phyloP scores from a whole-genome alignment of 768 basidiomycete species.

The Naematelia aurantialba region DNA sequence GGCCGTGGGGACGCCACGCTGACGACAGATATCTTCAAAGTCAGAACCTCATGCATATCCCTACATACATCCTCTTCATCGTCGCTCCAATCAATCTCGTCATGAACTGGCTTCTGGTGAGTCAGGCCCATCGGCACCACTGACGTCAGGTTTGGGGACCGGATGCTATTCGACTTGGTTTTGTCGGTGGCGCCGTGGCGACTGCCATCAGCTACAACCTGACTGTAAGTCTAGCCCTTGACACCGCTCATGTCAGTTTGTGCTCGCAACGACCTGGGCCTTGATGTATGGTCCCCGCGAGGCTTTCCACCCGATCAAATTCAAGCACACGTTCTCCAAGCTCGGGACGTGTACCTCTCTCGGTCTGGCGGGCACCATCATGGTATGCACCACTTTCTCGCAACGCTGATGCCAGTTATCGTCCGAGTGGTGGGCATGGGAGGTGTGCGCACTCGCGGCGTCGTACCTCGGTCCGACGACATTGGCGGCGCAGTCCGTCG shows the following conservation, averaged over 20 bases:
- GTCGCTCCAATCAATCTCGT: slow-evolving; percentile 81
- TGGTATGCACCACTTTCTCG: slow-evolving; percentile 24
- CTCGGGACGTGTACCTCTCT: slow-evolving; percentile 57
- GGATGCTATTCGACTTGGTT: slow-evolving; percentile 70
- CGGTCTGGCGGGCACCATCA: slow-evolving; percentile 63
- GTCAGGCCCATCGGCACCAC: slow-evolving; percentile 9
- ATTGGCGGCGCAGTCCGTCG: slow-evolving; percentile 83
- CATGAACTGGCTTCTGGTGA: slow-evolving; percentile 75
- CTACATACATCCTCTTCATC: slow-evolving; percentile 74
- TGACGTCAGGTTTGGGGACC: slow-evolving; percentile 72
- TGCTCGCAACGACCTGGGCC: slow-evolving; percentile 48
- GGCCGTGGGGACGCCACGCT: slow-evolving; percentile 3
- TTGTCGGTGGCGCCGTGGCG: slow-evolving; percentile 86
- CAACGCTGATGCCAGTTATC: slow-evolving; percentile 51
- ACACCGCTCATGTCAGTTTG: slow-evolving; percentile 55
- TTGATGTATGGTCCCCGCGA: slow-evolving; percentile 55
- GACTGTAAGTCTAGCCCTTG: slow-evolving; percentile 52
- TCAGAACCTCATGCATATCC: slow-evolving; percentile 78
- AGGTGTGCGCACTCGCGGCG: slow-evolving; percentile 54
- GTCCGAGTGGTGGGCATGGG: slow-evolving; percentile 98
- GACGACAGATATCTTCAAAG: slow-evolving; percentile 67
- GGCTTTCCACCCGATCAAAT: slow-evolving; percentile 76
- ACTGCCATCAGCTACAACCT: slow-evolving; percentile 85
- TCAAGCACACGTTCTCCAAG: slow-evolving; percentile 65
- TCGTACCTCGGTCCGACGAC: slow-evolving; percentile 66